Percentiles rank a stretch among this genome's conserved stretches.
Evolutionary conservation across 2,329 filamentous ascomycete species (phyloP).

Genomic region (Hypomyces rosellus): DNA sequence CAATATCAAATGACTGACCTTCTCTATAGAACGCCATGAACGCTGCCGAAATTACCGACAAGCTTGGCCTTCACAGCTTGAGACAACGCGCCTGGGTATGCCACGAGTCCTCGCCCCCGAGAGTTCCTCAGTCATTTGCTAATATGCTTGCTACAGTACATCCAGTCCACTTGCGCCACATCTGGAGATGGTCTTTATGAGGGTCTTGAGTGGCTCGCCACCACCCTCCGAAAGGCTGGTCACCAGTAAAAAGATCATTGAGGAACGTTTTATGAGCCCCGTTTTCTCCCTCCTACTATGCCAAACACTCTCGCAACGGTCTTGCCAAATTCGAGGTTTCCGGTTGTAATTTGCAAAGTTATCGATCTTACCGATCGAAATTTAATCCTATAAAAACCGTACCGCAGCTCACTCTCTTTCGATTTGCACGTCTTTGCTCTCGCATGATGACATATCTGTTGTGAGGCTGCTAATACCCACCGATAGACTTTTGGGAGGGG

Average conservation of each 20-base stretch:
- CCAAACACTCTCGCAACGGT: slow-evolving; percentile 36
- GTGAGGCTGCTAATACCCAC: slow-evolving; percentile 20
- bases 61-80: slow-evolving; percentile 98
- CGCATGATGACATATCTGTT: slow-evolving; percentile 18
- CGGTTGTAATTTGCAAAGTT: slow-evolving; percentile 54
- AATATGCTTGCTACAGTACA: slow-evolving; percentile 59
- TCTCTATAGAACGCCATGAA: slow-evolving; percentile 88
- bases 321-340: slow-evolving; percentile 40
- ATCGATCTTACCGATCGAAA: slow-evolving; percentile 50
- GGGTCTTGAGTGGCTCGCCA: slow-evolving; percentile 90
- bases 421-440: slow-evolving; percentile 11
- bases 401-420: slow-evolving; percentile 23
- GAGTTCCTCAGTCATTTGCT: slow-evolving; percentile 14
- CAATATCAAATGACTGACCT: background rate
- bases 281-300: slow-evolving; percentile 30
- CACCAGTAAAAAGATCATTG: slow-evolving; percentile 47
- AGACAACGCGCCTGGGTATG: slow-evolving; percentile 98
- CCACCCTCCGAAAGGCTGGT: slow-evolving; percentile 71
- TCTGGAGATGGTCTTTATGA: slow-evolving; percentile 99
- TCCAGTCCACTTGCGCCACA: slow-evolving; percentile 98
- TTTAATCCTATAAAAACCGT: slow-evolving; percentile 41
- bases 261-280: slow-evolving; percentile 29
- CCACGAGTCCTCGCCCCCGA: slow-evolving; percentile 15
- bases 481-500: slow-evolving; percentile 2
- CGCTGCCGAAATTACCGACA: slow-evolving; percentile 99